Percentiles rank a stretch among this genome's conserved stretches.
These are phyloP conservation scores for Hypoxylon sp. DNA, from an alignment of 2,329 filamentous ascomycete genomes.

Conservation along the genomic window DNA sequence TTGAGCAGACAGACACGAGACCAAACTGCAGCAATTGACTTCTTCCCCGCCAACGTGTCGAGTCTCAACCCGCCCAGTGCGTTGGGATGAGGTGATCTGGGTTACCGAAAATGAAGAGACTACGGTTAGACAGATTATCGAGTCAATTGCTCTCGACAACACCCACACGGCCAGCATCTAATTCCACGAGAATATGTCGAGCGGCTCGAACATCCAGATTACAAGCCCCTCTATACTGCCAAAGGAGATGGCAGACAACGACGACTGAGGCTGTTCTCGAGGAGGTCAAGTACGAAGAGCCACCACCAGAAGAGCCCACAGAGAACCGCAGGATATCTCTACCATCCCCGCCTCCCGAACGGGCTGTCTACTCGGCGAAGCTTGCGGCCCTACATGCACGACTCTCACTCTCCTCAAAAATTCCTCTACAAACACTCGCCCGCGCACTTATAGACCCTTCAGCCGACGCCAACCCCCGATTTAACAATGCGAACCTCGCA, in stretches of 20 bases:
- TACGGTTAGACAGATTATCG: constrained; percentile 72
- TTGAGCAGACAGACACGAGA: constrained; percentile 49
- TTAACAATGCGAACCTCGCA: constrained; percentile 91
- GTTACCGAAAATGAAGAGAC: constrained; percentile 68
- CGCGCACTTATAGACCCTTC: constrained; percentile 88
- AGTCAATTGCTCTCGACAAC: constrained; percentile 68
- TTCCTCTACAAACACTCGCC: constrained; percentile 89
- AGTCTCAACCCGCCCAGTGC: constrained; percentile 44
- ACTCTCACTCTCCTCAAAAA: constrained; percentile 82
- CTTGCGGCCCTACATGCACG: constrained; percentile 93
- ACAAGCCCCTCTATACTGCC: constrained; percentile 40
- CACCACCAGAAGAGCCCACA: constrained; percentile 39
- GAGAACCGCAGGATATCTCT: constrained; percentile 59
- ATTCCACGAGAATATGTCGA: constrained; percentile 50
- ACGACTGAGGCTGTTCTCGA: constrained; percentile 48
- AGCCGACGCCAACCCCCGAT: constrained; percentile 82
- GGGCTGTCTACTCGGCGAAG: constrained; percentile 83
- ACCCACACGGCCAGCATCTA: constrained; percentile 61
- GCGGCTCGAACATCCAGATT: constrained; percentile 39
- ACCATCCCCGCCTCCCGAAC: constrained; percentile 79
- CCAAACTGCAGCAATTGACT: constrained; percentile 36
- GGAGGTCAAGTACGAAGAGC: constrained; percentile 43
- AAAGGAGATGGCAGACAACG: constrained; percentile 48
- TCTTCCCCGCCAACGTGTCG: constrained; percentile 42
- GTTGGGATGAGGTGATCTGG: constrained; percentile 49